Evolutionary conservation across 768 basidiomycete species (phyloP), one percentile per base, ranked within the genome.

Genomic region (Boletus speciosus): DNA sequence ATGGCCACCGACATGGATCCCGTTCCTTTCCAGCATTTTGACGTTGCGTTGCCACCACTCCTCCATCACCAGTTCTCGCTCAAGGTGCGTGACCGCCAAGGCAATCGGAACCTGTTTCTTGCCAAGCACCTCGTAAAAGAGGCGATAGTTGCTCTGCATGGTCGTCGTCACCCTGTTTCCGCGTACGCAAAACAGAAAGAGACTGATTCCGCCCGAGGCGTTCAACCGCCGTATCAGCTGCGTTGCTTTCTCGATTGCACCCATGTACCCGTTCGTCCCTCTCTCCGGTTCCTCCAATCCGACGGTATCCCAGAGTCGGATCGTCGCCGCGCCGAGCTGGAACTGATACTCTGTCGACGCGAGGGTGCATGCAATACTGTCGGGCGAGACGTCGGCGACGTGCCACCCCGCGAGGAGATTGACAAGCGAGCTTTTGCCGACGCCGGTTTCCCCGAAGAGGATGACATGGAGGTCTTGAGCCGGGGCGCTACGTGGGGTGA

Each of bases 41-140:
- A 21, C n/a, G 27, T 71, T 70, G 34, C 64, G 59, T 3, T 31
- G 25, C 71, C 70, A 71, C 70, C 71, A 71, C 7, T 49, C 51
- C 23, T 71, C 68, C 70, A 72, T 71, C 41, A 46, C 40, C 1
- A 2, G 27, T 37, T 71, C 70, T 2, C 65, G 52, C 48, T 75
- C 76, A 5, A 78, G 66, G 25, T 75, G 72, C 0, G 74, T 77
- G 10, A 78, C 57, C 23, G 67, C 73, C 16, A 78, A 49, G 4
- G 73, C 65, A 36, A 72, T 68, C 19, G 76, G 77, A 12, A 77
- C 76, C 32, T 65, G 51, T 31, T 55, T 56, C 48, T 59, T 65
- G 38, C 78, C 77, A 5, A 78, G 71, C 35, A 76, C 67, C 45
- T 78, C 69, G 38, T 68, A 58, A 61, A 77, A 76, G 16, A 77